phyloP scores from a whole-genome alignment of 768 basidiomycete genomes.

The Rhodotorula kratochvilovae region DNA sequence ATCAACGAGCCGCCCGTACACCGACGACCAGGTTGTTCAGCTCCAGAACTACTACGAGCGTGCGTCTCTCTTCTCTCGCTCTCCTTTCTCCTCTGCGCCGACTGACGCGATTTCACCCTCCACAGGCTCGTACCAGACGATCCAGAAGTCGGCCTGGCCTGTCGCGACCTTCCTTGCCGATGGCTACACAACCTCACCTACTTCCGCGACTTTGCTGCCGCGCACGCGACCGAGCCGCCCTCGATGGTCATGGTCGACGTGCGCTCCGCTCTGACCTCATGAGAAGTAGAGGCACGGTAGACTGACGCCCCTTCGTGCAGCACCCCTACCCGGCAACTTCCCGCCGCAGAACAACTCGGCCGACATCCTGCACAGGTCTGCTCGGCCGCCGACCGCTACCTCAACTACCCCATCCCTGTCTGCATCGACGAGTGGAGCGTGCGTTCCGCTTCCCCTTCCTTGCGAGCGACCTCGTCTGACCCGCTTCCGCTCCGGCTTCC shows the following conservation, averaged over 20 bases:
- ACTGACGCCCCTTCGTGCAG: background rate
- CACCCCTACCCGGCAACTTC: constrained; percentile 35
- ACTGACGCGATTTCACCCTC: constrained; percentile 8
- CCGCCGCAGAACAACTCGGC: constrained; percentile 33
- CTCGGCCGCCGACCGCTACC: constrained; percentile 24
- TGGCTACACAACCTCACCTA: constrained; percentile 33
- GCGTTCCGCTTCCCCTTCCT: background rate
- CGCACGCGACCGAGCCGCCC: constrained; percentile 14
- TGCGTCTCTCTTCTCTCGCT: background rate
- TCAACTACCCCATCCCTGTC: constrained; percentile 40
- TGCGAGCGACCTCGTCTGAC: background rate
- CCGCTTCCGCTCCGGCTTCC: too few species aligned
- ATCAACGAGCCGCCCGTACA: constrained; percentile 43
- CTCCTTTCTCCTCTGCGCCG: constrained; percentile 5
- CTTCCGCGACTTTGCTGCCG: constrained; percentile 4
- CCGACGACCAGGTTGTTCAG: constrained; percentile 27
- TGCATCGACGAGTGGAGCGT: constrained; percentile 41
- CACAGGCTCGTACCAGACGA: constrained; percentile 22
- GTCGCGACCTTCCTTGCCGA: constrained; percentile 35
- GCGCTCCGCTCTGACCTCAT: too few species aligned
- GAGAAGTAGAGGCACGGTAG: too few species aligned
- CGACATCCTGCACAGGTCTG: constrained; percentile 42
- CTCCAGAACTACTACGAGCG: constrained; percentile 39
- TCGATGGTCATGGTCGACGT: constrained; percentile 33
- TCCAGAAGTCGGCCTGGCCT: constrained; percentile 21